Evolutionary conservation across 345 rosid genomes (phyloP), one percentile per base, ranked within the genome.

Genomic region (Mangifera indica): DNA sequence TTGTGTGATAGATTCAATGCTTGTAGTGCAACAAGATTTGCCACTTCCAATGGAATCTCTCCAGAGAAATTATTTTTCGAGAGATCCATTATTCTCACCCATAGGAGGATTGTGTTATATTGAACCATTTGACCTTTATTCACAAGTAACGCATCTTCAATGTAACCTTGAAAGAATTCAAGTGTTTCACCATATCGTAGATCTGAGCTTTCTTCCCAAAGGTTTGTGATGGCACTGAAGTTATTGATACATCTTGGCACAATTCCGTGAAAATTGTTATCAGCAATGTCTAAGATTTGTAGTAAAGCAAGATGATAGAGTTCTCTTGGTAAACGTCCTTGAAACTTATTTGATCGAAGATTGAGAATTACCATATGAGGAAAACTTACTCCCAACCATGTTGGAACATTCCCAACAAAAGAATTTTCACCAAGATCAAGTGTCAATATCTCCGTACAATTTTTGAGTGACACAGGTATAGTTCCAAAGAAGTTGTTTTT

Each of bases 1-100:
- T 78, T 78, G 5, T 65, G 63, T 0, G 67, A 78, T 68, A 74
- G 18, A 40, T 78, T 78, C n/a, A 71, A 24, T 1, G 69, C 66
- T 4, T 21, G 60, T 7, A 78, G 48, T 6, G 3, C 21, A 32
- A 2, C 1, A 5, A 61, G 24, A 37, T n/a, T n/a, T 34, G 65
- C 34, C 46, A 61, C 46, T n/a, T 61, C 46, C 11, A 7, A 34
- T 1, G 73, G 66, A 24, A 70, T 26, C 11, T 70, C 73, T 17
- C 73, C 65, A 2, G 46, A 45, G 22, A 63, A 63, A 1, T 40
- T 58, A 59, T 46, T 59, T 4, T 26, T 44, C 0, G 55, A 22
- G 40, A 70, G n/a, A 10, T 57, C 73, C 10, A 57, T 0, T 17
- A 6, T 15, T 45, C 60, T 66, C 15, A 73, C 48, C 18, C 15